phyloP scores from a whole-genome alignment of 2,329 filamentous ascomycete species.

The Clathrospora elynae region DNA sequence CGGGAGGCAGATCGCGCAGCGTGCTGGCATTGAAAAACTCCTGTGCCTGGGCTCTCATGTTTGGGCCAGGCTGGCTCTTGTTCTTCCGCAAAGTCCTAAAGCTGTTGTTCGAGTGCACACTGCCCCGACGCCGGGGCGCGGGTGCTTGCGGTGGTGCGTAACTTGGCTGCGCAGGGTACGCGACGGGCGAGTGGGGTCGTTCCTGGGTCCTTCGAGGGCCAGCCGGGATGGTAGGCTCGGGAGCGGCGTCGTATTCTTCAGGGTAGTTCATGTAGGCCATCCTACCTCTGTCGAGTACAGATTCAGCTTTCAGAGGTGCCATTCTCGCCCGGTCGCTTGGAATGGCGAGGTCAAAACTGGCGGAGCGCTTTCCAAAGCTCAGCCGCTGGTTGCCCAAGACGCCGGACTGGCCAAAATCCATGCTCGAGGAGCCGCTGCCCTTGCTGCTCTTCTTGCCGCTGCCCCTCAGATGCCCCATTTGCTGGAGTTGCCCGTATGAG shows the following conservation, averaged over 20 bases:
- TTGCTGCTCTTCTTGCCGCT: slow-evolving; percentile 70
- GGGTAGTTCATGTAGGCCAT: slow-evolving; percentile 54
- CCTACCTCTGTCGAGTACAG: slow-evolving; percentile 52
- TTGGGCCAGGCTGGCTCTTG: slow-evolving; percentile 49
- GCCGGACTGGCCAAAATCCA: slow-evolving; percentile 67
- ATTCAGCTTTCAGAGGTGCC: slow-evolving; percentile 47
- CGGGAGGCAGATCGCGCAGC: slow-evolving; percentile 50
- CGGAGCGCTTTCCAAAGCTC: slow-evolving; percentile 63
- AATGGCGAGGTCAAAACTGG: slow-evolving; percentile 70
- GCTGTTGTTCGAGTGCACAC: slow-evolving; percentile 62
- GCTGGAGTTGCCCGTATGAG: slow-evolving; percentile 35
- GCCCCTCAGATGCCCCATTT: slow-evolving; percentile 41
- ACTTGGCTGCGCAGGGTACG: slow-evolving; percentile 46
- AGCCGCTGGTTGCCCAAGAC: slow-evolving; percentile 64
- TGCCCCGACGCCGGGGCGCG: slow-evolving; percentile 60
- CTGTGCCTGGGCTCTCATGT: slow-evolving; percentile 53
- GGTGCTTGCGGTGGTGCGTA: slow-evolving; percentile 50
- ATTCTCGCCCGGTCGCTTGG: slow-evolving; percentile 24
- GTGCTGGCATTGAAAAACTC: slow-evolving; percentile 56
- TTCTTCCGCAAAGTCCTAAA: slow-evolving; percentile 50
- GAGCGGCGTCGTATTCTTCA: slow-evolving; percentile 77
- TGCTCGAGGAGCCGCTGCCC: slow-evolving; percentile 70
- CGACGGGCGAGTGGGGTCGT: slow-evolving; percentile 48
- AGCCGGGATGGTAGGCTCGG: slow-evolving; percentile 80
- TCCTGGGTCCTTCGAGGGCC: slow-evolving; percentile 68